Base-by-base conservation (phyloP, 345 rosid genomes). In the Populus deltoides region DNA sequence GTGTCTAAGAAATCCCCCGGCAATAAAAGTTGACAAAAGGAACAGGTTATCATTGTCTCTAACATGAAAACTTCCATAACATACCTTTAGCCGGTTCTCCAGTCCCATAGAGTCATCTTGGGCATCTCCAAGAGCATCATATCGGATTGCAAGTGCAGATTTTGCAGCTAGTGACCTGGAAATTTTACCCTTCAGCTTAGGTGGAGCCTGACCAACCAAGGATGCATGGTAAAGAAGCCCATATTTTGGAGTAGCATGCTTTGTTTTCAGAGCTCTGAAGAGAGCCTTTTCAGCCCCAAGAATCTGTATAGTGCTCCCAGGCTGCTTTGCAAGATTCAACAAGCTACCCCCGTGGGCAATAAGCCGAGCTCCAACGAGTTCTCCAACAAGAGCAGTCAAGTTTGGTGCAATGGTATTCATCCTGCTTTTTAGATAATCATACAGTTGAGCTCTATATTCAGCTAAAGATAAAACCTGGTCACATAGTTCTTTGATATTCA, bases 221-320 rank as follows among this genome's bases (percentile, higher is more conserved):
- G 98, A 89, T n/a, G 97, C 99, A 68, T 93, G 99, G 85, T 90
- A 93, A 66, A 96, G 87, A 68, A 96, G 85, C 35, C 98, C 97
- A 9, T 94, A 91, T 79, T 92, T 94, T 7, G 98, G 98, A 63
- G 98, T 94, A 9, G 97, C 89, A 73, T 96, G 99, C 72, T 95
- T 95, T 71, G 97, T 91, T 88, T 93, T 95, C 57, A 93, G 81
- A 43, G 99, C 99, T 86, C 99, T 89, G 82, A 92, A 95, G 29
- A 92, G 89, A 71, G 99, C 99, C 78, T 93, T 93, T 78, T 93
- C 96, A 0, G 99, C 99, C 63, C 98, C 99, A 73, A 95, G 96
- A 77, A 93, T 91, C 90, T 93, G 99, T 82, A 93, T 82, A 0
- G 94, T 92, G 85, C 98, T 93, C 20, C 99, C 98, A 59, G 98